Conservation (phyloP, 768 basidiomycete species). For the Psilocybe sp. region DNA sequence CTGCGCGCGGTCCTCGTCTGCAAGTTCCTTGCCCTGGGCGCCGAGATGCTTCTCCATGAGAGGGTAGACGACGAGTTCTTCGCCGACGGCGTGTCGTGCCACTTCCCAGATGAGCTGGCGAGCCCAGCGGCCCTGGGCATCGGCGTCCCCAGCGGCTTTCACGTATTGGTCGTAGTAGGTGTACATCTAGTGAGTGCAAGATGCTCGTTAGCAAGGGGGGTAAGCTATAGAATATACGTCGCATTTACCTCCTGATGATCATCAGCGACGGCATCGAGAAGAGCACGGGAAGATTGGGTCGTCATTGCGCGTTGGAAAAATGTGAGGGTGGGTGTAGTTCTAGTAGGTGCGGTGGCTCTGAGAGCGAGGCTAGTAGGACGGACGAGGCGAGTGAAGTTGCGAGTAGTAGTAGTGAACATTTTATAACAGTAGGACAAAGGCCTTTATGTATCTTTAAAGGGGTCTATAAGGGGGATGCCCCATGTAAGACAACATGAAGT, state of each 20-base stretch:
- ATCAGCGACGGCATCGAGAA: conserved; percentile 16
- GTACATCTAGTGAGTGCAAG: conserved; percentile 41
- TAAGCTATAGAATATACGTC: not conserved
- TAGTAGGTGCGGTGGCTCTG: not conserved
- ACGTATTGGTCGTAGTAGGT: conserved; percentile 52
- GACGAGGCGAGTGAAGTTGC: not conserved
- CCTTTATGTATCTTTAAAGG: too few species aligned
- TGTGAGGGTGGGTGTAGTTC: not conserved
- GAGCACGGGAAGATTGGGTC: not conserved
- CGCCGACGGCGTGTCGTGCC: conserved; percentile 57
- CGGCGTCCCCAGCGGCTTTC: conserved; percentile 35
- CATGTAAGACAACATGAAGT: too few species aligned
- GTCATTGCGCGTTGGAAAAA: conserved; percentile 5
- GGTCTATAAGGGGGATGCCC: too few species aligned
- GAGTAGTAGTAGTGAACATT: too few species aligned
- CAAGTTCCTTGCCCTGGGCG: conserved; percentile 43
- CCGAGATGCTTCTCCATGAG: conserved; percentile 59
- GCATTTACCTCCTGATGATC: conserved; percentile 19
- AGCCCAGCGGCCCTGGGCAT: conserved; percentile 51
- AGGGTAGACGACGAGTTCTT: conserved; percentile 65
- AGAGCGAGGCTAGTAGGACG: not conserved
- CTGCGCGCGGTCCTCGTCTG: conserved; percentile 53
- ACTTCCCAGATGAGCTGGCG: conserved; percentile 59
- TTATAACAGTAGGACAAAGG: too few species aligned
- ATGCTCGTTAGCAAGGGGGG: not conserved